Base-by-base conservation (phyloP, 345 rosid species). In the Luvunga scandens region DNA sequence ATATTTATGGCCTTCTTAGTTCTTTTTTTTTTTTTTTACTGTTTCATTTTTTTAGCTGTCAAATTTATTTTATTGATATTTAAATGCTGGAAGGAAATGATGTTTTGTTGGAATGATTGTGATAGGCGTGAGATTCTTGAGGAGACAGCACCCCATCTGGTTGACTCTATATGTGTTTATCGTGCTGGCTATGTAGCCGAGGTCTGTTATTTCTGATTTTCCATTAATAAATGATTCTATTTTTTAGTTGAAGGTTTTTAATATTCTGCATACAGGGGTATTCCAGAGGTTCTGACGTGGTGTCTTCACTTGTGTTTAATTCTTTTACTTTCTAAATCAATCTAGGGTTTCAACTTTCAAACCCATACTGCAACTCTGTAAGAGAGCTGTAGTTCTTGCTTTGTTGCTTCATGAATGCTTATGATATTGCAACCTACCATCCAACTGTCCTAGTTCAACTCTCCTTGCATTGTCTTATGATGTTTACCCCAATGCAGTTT, bases 181-280 rank as follows among this genome's bases (percentile, higher is more conserved):
- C 98, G 99, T 59, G 97, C 88, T 82, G 99, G 99, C 82, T 95
- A 95, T 81, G 66, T 86, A 75, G 87, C 96, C 70, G 94, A 94
- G 93, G 99, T 94, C 56, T 83, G 57, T 39, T 73, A 53, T 16
- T 78, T 66, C 56, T 39, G 19, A 57, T 66, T 72, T 66, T 22
- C 31, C 68, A 66, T 60, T 24, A 42, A 60, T 33, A 72, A 62
- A 27, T 72, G 53, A 31, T 75, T 70, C 27, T 48, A 59, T 77
- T 57, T 7, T 48, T 18, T 60, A 75, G 65, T 28, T 28, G 50
- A 53, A 53, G 64, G n/a, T 2, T 76, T 65, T 56, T 16, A 33
- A 45, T 53, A 24, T 21, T 53, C 9, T 13, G n/a, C 18, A 55
- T n/a, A 48, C 14, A 12, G 30, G 31, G 24, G 25, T 73, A 18